Percentiles rank a stretch among this genome's conserved stretches.
Conservation (phyloP, 1,284 basidiomycete species). For the Apiotrichum sp. region DNA sequence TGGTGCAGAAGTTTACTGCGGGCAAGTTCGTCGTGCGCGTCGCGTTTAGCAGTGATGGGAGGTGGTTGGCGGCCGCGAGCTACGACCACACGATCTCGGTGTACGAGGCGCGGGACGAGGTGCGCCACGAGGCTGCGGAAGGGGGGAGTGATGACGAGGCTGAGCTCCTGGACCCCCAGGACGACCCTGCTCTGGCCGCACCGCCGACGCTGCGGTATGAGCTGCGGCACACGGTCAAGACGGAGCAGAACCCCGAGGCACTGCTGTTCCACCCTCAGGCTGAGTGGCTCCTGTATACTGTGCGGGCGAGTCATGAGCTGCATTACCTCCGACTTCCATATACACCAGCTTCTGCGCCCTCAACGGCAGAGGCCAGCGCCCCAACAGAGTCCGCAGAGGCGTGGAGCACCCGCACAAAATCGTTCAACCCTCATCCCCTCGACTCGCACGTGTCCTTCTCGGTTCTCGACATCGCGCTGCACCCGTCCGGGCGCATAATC, state of each 20-base stretch:
- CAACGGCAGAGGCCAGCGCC: background rate
- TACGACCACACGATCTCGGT: slow-evolving; percentile 43
- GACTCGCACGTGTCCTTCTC: slow-evolving; percentile 50
- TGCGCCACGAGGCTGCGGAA: background rate
- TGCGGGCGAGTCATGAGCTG: slow-evolving; percentile 34
- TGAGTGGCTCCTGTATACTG: slow-evolving; percentile 36
- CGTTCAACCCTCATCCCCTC: slow-evolving; percentile 43
- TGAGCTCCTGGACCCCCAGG: slow-evolving; percentile 28
- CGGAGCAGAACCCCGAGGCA: slow-evolving; percentile 42
- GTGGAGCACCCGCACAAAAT: slow-evolving; percentile 28
- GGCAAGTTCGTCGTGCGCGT: slow-evolving; percentile 44
- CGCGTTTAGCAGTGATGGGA: slow-evolving; percentile 36
- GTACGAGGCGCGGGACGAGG: slow-evolving; percentile 22
- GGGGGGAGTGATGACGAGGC: slow-evolving; percentile 24
- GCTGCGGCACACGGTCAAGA: slow-evolving; percentile 25
- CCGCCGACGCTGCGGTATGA: slow-evolving; percentile 35
- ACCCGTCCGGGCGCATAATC: slow-evolving; percentile 40
- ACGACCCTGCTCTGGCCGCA: slow-evolving; percentile 32
- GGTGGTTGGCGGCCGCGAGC: slow-evolving; percentile 42
- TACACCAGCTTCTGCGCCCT: no score
- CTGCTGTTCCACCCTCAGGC: slow-evolving; percentile 34
- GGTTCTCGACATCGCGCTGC: slow-evolving; percentile 56
- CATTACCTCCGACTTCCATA: slow-evolving; percentile 25
- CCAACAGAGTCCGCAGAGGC: no score
- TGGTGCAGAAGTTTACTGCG: slow-evolving; percentile 39